A percentile compares a stretch with the other conserved stretches of the same genome.
These are phyloP conservation scores for Beauveria caledonica DNA, from an alignment of 2,329 filamentous ascomycete species.

Conservation along the genomic window DNA sequence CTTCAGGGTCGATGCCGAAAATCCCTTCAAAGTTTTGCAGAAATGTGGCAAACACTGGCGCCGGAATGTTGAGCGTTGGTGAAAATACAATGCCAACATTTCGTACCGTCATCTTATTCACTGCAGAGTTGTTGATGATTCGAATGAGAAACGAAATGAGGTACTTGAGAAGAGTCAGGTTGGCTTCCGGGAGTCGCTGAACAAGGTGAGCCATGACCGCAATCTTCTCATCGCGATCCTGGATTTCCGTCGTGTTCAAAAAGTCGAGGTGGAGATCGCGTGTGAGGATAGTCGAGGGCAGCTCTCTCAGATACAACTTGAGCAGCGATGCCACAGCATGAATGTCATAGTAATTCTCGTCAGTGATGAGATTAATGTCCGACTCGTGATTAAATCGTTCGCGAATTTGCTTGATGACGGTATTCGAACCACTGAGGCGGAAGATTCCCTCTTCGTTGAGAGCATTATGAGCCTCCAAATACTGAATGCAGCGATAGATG, in stretches of 20 bases:
- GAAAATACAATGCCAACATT: conserved; percentile 99
- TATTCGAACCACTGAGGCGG: conserved; percentile 90
- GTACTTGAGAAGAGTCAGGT: conserved; percentile 73
- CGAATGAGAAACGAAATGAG: conserved; percentile 82
- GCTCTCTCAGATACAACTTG: conserved; percentile 87
- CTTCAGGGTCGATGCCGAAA: conserved; percentile 64
- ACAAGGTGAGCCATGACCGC: conserved; percentile 68
- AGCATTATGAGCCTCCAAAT: conserved; percentile 75
- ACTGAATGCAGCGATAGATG: conserved; percentile 92
- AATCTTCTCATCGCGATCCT: conserved; percentile 68
- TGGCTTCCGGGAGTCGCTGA: conserved; percentile 69
- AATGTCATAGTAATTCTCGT: conserved; percentile 85
- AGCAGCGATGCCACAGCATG: conserved; percentile 91
- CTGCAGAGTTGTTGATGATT: conserved; percentile 80
- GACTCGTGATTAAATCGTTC: conserved; percentile 92
- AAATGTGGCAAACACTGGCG: conserved; percentile 88
- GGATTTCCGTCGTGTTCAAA: conserved; percentile 71
- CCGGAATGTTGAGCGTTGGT: conserved; percentile 91
- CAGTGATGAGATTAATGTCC: conserved; percentile 77
- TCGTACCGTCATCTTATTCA: conserved; percentile 97
- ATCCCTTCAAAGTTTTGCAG: conserved; percentile 83
- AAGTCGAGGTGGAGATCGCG: conserved; percentile 87
- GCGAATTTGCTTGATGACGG: conserved; percentile 81
- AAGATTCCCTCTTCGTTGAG: conserved; percentile 90
- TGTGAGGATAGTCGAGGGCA: conserved; percentile 86